phyloP scores from a whole-genome alignment of 352 stramenopile species.

The Phytophthora sp. region DNA sequence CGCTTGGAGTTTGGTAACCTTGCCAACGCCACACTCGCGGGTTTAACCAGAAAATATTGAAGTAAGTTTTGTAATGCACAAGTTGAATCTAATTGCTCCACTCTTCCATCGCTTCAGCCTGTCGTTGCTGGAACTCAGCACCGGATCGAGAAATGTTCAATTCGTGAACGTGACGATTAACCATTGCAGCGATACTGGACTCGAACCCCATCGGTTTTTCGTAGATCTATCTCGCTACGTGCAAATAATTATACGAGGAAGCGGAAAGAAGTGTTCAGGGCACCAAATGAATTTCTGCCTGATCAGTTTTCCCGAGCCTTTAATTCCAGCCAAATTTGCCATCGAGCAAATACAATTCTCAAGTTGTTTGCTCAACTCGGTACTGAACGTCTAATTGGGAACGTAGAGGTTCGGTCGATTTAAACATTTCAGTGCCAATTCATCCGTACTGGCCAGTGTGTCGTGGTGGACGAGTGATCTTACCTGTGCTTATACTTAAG shows the following conservation, averaged over 20 bases:
- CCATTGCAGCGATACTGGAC: neutral
- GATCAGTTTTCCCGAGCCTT: no score
- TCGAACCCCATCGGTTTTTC: conserved; percentile 12
- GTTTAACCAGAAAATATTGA: conserved; percentile 10
- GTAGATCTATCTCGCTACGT: conserved; percentile 37
- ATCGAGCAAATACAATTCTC: no score
- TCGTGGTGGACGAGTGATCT: no score
- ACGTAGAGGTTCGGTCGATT: no score
- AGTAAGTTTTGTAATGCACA: neutral
- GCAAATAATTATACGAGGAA: conserved; percentile 39
- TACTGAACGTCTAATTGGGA: no score
- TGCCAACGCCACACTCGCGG: conserved; percentile 19
- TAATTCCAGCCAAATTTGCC: no score
- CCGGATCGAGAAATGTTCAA: conserved; percentile 19
- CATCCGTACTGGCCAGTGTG: no score
- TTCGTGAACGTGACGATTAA: conserved; percentile 19
- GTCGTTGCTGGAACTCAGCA: neutral
- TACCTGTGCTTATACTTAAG: no score
- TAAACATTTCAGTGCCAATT: no score
- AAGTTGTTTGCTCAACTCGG: no score
- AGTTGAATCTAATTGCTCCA: neutral
- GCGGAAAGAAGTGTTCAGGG: neutral
- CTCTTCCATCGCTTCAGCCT: neutral
- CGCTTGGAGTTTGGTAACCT: conserved; percentile 20
- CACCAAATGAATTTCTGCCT: no score